phyloP scores from a whole-genome alignment of 2,329 filamentous ascomycete species.

The Aspergillus spinulosporus region DNA sequence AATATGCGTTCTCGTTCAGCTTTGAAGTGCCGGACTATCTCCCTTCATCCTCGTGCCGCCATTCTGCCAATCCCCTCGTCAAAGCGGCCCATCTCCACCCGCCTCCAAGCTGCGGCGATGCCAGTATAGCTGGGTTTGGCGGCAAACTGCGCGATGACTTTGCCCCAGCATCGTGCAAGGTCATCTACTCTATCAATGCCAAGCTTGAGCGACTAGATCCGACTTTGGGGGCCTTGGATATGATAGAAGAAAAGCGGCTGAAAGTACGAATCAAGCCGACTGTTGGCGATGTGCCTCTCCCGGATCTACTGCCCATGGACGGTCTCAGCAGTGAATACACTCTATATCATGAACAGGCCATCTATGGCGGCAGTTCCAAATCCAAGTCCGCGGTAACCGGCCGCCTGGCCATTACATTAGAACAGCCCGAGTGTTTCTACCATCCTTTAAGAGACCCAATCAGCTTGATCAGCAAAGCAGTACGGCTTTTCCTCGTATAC shows the following conservation, averaged over 20 bases:
- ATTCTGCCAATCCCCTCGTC: conserved; percentile 8
- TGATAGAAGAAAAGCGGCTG: conserved; percentile 13
- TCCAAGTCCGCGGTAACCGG: background rate
- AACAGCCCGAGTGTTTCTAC: conserved; percentile 15
- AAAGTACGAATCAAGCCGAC: conserved; percentile 21
- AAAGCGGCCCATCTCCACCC: conserved; percentile 19
- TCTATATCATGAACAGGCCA: conserved; percentile 1
- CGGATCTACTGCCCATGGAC: background rate
- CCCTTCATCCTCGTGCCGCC: conserved; percentile 8
- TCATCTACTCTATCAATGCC: conserved; percentile 16
- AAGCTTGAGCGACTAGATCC: conserved; percentile 12
- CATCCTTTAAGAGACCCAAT: conserved; percentile 15
- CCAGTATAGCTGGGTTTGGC: conserved; percentile 19
- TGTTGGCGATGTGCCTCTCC: conserved; percentile 3
- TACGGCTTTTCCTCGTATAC: conserved; percentile 16
- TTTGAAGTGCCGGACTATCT: conserved; percentile 18
- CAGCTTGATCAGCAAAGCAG: conserved; percentile 12
- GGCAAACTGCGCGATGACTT: conserved; percentile 22
- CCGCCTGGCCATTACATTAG: conserved; percentile 5
- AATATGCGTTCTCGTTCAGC: conserved; percentile 10
- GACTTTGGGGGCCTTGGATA: background rate
- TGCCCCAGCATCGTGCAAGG: conserved; percentile 17
- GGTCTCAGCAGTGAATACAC: background rate
- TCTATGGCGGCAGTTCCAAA: background rate
- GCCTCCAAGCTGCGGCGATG: conserved; percentile 21